Evolutionary conservation across 257 asterid species (phyloP), one percentile per base, ranked within the genome.

Genomic region (Nemophila menziesii): DNA sequence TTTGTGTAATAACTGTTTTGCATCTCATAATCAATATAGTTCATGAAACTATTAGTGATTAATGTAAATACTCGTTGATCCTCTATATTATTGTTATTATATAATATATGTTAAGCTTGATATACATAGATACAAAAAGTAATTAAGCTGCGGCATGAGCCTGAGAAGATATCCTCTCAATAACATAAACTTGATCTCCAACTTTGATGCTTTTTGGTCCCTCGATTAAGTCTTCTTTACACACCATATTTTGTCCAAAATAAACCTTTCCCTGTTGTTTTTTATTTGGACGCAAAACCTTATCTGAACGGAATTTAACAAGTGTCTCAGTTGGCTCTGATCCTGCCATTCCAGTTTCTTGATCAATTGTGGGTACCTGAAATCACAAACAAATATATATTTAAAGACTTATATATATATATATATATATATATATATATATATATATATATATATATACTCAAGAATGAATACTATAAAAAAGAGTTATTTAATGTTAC

Each of bases 341-440:
- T 24, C 26, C 21, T 4, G 16, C 39, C 15, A 48, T 18, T 37
- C 57, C 49, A 24, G 68, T 61, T 43, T 54, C 68, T 39, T 73
- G 87, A 61, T 80, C 52, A 24, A 80, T 56, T 23, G 75, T 58
- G 20, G 87, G 79, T 33, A 80, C 11, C 92, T 80, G 58, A 34
- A 44, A 42, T 39, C 37, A 22, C 26, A 24, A 8, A 16, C 7
- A 5, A 11, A 29, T n/a, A n/a, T n/a, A 36, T 13, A 8, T 11
- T 24, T 19, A 16, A n/a, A 16, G 29, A 13, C 0, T 16, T 16
- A 7, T 6, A 16, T 1, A 12, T 2, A 34, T 1, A 7, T 9
- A 34, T 34, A 2, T 2, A 2, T n/a, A n/a, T n/a, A n/a, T n/a
- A n/a, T n/a, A n/a, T n/a, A n/a, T n/a, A n/a, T n/a, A n/a, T n/a